Percentiles rank a stretch among this genome's conserved stretches.
Conservation (phyloP, 2,329 filamentous ascomycete species). For the Diaporthe humulicola region DNA sequence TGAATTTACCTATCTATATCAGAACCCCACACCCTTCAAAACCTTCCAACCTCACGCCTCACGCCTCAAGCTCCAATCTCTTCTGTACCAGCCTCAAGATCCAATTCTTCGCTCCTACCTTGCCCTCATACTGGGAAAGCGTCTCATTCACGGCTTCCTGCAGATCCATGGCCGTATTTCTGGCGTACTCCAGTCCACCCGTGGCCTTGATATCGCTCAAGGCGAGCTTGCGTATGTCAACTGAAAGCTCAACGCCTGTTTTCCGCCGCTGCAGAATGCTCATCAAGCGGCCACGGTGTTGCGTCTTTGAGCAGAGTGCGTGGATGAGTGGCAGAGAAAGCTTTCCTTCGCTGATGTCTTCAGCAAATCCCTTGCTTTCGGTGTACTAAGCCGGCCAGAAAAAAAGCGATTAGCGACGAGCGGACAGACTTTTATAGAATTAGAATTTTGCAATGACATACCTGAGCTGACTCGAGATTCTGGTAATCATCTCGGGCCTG, state of each 20-base stretch:
- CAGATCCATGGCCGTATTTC: not conserved
- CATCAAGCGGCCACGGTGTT: not conserved
- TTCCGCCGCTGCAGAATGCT: not conserved
- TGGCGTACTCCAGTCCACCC: constrained; percentile 6
- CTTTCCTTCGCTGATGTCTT: constrained; percentile 12
- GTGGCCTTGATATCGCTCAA: constrained; percentile 2
- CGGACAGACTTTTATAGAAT: not conserved
- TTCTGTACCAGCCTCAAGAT: constrained; percentile 9
- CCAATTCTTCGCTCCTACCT: constrained; percentile 11
- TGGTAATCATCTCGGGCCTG: constrained; percentile 15
- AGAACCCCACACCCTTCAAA: not conserved
- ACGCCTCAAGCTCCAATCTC: not conserved
- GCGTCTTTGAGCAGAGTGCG: not conserved
- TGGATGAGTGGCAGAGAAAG: not conserved
- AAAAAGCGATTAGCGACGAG: not conserved
- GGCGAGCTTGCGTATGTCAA: constrained; percentile 6
- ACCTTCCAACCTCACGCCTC: not conserved
- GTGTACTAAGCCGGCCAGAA: not conserved
- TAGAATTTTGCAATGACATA: constrained; percentile 28
- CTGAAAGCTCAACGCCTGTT: not conserved
- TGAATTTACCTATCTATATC: not conserved
- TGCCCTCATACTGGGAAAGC: not conserved
- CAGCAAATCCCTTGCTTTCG: not conserved
- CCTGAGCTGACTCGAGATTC: constrained; percentile 34
- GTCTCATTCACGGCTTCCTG: constrained; percentile 9